Percentiles rank a stretch among this genome's conserved stretches.
Evolutionary conservation across 345 rosid genomes (phyloP).

Genomic region (Conringia planisiliqua): DNA sequence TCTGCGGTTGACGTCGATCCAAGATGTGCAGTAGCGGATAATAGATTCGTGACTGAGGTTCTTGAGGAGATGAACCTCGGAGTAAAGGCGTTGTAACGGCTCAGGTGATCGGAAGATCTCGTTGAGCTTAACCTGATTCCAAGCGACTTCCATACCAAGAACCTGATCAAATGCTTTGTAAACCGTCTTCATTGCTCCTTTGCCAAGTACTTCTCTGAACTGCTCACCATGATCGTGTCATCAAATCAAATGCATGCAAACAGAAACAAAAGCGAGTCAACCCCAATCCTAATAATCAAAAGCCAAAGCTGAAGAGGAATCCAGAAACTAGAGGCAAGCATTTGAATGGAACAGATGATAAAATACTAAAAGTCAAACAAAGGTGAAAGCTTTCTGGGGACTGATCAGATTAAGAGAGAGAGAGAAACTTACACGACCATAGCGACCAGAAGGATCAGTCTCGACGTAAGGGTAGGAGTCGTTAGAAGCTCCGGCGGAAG

Average conservation of each 20-base stretch:
- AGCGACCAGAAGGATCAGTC: conserved; percentile 85
- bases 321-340: background rate
- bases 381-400: background rate
- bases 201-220: conserved; percentile 81
- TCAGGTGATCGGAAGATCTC: conserved; percentile 75
- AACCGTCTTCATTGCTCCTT: conserved; percentile 95
- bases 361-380: too few species aligned
- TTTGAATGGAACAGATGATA: too few species aligned
- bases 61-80: conserved; percentile 91
- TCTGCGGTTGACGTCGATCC: conserved; percentile 72
- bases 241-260: background rate
- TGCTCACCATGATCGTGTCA: conserved; percentile 22
- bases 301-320: background rate
- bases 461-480: conserved; percentile 50
- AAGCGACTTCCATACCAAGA: conserved; percentile 90
- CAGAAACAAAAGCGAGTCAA: background rate
- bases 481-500: conserved; percentile 6
- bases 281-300: background rate
- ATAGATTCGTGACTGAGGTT: conserved; percentile 72
- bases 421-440: conserved; percentile 71
- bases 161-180: conserved; percentile 85
- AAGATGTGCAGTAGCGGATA: conserved; percentile 60
- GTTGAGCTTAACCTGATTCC: conserved; percentile 85
- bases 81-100: conserved; percentile 77
- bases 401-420: background rate